These are phyloP conservation scores for Ceratocystis variospora DNA, from an alignment of 2,329 filamentous ascomycete species.

Conservation along the genomic window DNA sequence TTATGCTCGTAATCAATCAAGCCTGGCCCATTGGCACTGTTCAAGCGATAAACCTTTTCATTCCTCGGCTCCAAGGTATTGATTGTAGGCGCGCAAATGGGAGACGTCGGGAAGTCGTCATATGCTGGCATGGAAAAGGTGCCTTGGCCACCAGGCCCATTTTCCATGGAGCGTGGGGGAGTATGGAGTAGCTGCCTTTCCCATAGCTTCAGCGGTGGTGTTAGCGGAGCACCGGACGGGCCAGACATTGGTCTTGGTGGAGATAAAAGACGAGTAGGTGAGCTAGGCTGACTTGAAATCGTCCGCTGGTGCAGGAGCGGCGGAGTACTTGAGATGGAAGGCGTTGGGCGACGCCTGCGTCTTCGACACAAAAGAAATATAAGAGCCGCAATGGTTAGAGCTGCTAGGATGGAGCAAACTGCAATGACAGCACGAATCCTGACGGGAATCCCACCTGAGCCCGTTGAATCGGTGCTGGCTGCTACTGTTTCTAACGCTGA, in stretches of 20 bases:
- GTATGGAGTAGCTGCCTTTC: constrained; percentile 15
- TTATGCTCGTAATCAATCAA: background rate
- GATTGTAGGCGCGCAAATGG: constrained; percentile 15
- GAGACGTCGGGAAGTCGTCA: constrained; percentile 11
- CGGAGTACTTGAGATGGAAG: constrained; percentile 8
- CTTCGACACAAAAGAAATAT: constrained; percentile 12
- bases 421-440: constrained; percentile 13
- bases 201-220: constrained; percentile 10
- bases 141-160: constrained; percentile 10
- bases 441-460: constrained; percentile 9
- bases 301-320: constrained; percentile 3
- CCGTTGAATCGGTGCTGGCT: background rate
- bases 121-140: constrained; percentile 4
- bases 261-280: constrained; percentile 1
- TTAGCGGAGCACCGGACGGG: background rate
- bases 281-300: constrained; percentile 6
- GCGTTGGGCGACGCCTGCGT: background rate
- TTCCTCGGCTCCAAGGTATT: constrained; percentile 11
- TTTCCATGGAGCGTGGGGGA: constrained; percentile 17
- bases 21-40: background rate
- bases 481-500: background rate
- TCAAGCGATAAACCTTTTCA: constrained; percentile 9
- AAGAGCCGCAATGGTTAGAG: constrained; percentile 8
- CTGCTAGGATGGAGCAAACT: constrained; percentile 13
- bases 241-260: constrained; percentile 9